Evolutionary conservation across 2,329 filamentous ascomycete genomes (phyloP).

Genomic region (Leptodontidium sp.): DNA sequence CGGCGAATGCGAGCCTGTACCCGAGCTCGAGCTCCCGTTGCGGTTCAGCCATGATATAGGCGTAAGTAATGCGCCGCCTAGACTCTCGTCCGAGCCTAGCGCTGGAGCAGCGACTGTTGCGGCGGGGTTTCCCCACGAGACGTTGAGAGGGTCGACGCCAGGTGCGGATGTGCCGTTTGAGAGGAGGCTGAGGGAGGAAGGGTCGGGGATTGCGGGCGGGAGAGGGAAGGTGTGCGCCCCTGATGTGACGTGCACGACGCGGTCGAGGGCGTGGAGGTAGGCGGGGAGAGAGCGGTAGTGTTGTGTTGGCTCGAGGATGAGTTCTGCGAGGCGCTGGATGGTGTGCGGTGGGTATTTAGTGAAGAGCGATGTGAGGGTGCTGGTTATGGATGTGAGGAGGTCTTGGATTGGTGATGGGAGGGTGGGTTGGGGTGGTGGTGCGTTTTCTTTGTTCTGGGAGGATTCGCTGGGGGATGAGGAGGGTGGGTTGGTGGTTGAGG

Average conservation of each 20-base stretch:
- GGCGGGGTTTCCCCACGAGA: slow-evolving; percentile 58
- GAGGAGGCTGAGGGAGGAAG: slow-evolving; percentile 60
- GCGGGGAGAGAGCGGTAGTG: slow-evolving; percentile 85
- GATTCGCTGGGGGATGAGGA: slow-evolving; percentile 42
- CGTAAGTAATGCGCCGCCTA: slow-evolving; percentile 90
- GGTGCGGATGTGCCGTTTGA: slow-evolving; percentile 64
- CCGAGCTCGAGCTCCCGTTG: slow-evolving; percentile 36
- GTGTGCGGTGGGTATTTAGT: slow-evolving; percentile 84
- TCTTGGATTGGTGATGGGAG: slow-evolving; percentile 71
- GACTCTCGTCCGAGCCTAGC: slow-evolving; percentile 81
- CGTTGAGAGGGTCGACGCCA: slow-evolving; percentile 47
- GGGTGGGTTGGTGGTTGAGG: slow-evolving; percentile 65
- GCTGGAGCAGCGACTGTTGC: slow-evolving; percentile 48
- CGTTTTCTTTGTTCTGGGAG: slow-evolving; percentile 72
- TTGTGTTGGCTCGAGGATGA: slow-evolving; percentile 76
- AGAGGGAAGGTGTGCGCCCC: slow-evolving; percentile 83
- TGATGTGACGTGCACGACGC: slow-evolving; percentile 89
- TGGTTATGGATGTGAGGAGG: slow-evolving; percentile 67
- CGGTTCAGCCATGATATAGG: slow-evolving; percentile 88
- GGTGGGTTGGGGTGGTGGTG: slow-evolving; percentile 52
- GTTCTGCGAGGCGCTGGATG: slow-evolving; percentile 88
- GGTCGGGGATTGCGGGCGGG: slow-evolving; percentile 69
- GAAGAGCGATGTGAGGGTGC: slow-evolving; percentile 73
- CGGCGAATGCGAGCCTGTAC: slow-evolving; percentile 48
- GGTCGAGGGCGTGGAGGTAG: slow-evolving; percentile 90